A percentile compares a stretch with the other conserved stretches of the same genome.
phyloP scores from a whole-genome alignment of 441 rosid species.

The Populus hybrid region DNA sequence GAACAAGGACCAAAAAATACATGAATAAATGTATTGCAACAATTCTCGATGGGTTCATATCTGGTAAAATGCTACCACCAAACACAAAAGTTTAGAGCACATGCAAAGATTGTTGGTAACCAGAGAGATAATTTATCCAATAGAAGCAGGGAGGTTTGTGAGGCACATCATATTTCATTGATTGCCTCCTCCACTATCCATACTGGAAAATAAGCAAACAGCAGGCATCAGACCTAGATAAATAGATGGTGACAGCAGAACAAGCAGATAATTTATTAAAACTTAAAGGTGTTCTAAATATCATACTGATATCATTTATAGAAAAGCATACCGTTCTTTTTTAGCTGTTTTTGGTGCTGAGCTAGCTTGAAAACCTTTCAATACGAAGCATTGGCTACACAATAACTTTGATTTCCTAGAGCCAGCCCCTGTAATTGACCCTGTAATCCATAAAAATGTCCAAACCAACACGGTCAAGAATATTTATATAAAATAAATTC shows the following conservation, averaged over 20 bases:
- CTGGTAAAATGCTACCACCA: neutral
- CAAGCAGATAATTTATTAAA: neutral
- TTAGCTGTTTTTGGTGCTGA: constrained; percentile 26
- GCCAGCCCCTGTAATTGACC: constrained; percentile 27
- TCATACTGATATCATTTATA: neutral
- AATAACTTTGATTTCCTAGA: constrained; percentile 36
- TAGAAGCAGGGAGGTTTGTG: neutral
- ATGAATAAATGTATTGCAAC: neutral
- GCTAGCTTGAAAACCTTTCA: constrained; percentile 32
- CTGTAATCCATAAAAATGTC: constrained; percentile 34
- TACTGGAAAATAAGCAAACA: neutral
- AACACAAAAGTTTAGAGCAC: neutral
- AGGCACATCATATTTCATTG: neutral
- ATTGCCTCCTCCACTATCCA: neutral
- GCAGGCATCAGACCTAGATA: neutral
- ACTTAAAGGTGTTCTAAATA: no score
- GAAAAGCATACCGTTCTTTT: constrained; percentile 39
- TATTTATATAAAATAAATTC: neutral
- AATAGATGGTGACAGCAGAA: neutral
- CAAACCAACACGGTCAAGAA: neutral
- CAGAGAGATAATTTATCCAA: neutral
- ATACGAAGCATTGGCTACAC: constrained; percentile 49
- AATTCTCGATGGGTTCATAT: neutral
- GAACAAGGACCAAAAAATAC: neutral
- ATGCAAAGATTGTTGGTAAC: neutral